Base-by-base conservation (phyloP, 2,329 filamentous ascomycete genomes). In the Ophiostoma sp. region DNA sequence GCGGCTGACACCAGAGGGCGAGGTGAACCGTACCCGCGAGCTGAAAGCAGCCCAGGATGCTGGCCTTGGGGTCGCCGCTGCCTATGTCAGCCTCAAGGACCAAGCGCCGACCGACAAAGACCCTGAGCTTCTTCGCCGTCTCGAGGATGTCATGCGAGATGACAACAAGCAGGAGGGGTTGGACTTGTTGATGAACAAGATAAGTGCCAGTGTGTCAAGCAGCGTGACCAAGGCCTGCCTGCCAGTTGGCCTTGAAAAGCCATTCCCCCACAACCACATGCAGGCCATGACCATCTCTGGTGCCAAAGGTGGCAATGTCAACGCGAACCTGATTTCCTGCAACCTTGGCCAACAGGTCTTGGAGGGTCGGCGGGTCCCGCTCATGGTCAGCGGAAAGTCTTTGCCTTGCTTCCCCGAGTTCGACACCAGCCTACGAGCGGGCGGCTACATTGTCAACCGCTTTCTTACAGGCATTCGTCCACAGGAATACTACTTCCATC, bases 401-500 rank as follows among this genome's bases (percentile, higher is more conserved):
- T 81, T 99, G 74, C 96, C 96, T 6, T 98, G 95, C 79, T 99
- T 98, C 84, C 92, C 90, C 79, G 93, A 95, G 0, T 98, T 92
- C 79, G 96, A 99, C 78, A 95, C 95, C 0, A 90, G 94, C 77
- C 88, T 97, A 7, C 88, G 94, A 77, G 96, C 96, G 70, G 95
- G 95, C 78, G 96, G 96, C 22, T 99, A 97, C 82, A 93, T 99
- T 76, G 92, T 93, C 69, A 94, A 97, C 79, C 94, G 96, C 81
- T 99, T 99, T 88, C 92, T 99, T 86, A 99, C 97, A 31, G 96
- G 96, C 74, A 96, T 99, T 75, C 91, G 95, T 72, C 96, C 96
- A 4, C 96, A 99, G 79, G 97, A 99, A 81, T 99, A 98, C 82
- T 99, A 95, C 82, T 99, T 99, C 86, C 96, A 99, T 88, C 94